Evolutionary conservation across 2,329 filamentous ascomycete species (phyloP), one percentile per base, ranked within the genome.

Genomic region (Clonostachys byssicola): DNA sequence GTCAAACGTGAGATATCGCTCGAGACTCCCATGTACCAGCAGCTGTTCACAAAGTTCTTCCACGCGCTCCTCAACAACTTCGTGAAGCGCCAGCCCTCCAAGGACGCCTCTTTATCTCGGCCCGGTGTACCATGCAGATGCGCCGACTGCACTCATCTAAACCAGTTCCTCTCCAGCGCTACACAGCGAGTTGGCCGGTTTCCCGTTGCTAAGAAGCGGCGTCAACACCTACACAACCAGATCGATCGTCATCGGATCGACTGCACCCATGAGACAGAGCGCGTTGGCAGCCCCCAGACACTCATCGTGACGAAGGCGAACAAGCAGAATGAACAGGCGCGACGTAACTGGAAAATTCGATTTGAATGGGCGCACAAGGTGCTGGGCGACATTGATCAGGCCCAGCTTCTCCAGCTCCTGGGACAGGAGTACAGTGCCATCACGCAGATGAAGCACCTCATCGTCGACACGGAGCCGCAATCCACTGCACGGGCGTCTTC

Each of bases 141-240:
- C 39, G 0, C 0, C 7, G 54, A 60, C 42, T 67, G 64, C 46
- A 5, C 3, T 2, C 0, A 5, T 1, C 48, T 67, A 7, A 61
- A 60, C 43, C 6, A 2, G 0, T 66, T 66, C 49, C 59, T 67
- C 12, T 17, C 20, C 9, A 40, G 50, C 23, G 44, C 48, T 12
- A 16, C 41, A 5, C 9, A 48, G 13, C 33, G 12, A 1, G 40
- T 50, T 12, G 44, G 23, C 4, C 43, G 17, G 1, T 57, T 63
- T 36, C 1, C 47, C 10, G 36, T 58, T 10, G 47, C 23, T 13
- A 50, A 58, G 30, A 6, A 38, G 14, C 48, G 50, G 0, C 56
- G 60, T 4, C 20, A 16, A 1, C 60, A 65, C 44, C 12, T 64
- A 1, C 54, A 58, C 8, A 10, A 41, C 5, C 5, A 45, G 12